Evolutionary conservation across 1,284 basidiomycete species (phyloP).

Genomic region (Mrakiaceae sp.): DNA sequence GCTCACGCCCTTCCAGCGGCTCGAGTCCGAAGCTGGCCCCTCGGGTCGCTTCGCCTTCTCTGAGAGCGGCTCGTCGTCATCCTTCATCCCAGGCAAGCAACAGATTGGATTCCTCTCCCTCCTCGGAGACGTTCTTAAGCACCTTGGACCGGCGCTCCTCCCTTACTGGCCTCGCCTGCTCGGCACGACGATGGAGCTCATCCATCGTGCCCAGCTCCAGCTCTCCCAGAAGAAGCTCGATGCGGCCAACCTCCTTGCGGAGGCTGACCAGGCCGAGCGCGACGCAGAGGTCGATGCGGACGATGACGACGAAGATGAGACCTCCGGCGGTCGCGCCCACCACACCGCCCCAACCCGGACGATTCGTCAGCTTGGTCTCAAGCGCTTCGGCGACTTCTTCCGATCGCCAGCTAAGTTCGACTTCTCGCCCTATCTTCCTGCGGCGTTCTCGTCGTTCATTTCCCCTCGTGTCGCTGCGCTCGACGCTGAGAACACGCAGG

Average conservation of each 20-base stretch:
- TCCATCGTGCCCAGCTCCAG: slow-evolving; percentile 51
- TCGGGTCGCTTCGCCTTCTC: slow-evolving; percentile 18
- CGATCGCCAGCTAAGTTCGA: slow-evolving; percentile 54
- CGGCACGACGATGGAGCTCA: slow-evolving; percentile 51
- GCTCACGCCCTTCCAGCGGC: slow-evolving; percentile 57
- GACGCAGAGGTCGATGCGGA: slow-evolving; percentile 27
- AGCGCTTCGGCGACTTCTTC: slow-evolving; percentile 83
- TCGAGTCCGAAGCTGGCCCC: slow-evolving; percentile 23
- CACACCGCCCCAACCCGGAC: slow-evolving; percentile 43
- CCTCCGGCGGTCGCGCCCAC: slow-evolving; percentile 24
- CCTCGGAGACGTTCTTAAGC: slow-evolving; percentile 69
- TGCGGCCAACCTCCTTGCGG: slow-evolving; percentile 23
- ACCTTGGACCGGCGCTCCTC: slow-evolving; percentile 60
- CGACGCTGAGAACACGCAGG: slow-evolving; percentile 79
- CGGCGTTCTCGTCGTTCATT: slow-evolving; percentile 61
- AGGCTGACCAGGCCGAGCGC: slow-evolving; percentile 36
- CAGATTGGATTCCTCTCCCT: slow-evolving; percentile 72
- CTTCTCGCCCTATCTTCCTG: slow-evolving; percentile 57
- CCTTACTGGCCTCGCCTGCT: slow-evolving; percentile 63
- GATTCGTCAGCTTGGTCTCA: slow-evolving; percentile 71
- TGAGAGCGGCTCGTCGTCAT: slow-evolving; percentile 17
- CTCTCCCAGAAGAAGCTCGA: slow-evolving; percentile 36
- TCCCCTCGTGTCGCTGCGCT: slow-evolving; percentile 67
- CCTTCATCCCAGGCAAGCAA: slow-evolving; percentile 49
- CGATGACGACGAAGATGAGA: slow-evolving; percentile 32